Conservation (phyloP, 73 alveolate genomes). For the Diophrys appendiculata region DNA sequence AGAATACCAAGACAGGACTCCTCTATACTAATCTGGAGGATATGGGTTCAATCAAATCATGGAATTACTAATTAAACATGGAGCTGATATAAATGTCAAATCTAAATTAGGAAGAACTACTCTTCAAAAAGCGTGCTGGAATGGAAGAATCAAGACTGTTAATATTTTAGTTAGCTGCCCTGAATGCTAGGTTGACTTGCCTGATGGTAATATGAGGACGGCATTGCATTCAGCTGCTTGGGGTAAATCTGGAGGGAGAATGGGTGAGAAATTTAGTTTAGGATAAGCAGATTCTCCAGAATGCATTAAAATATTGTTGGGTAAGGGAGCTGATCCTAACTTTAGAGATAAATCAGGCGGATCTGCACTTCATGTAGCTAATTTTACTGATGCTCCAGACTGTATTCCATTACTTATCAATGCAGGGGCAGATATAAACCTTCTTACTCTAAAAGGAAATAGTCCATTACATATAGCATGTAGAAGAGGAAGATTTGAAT, state of each 20-base stretch:
- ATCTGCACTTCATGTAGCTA: slow-evolving; percentile 85
- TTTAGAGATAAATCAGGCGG: slow-evolving; percentile 73
- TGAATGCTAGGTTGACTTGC: slow-evolving; percentile 52
- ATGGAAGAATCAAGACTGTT: slow-evolving; percentile 76
- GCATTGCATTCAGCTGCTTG: slow-evolving; percentile 92
- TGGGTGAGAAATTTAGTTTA: slow-evolving; percentile 77
- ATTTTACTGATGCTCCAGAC: slow-evolving; percentile 74
- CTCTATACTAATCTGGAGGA: slow-evolving; percentile 46
- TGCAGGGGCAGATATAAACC: slow-evolving; percentile 52
- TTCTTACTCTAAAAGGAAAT: background rate
- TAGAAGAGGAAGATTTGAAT: slow-evolving; percentile 3
- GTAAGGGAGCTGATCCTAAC: slow-evolving; percentile 80
- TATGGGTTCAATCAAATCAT: slow-evolving; percentile 59
- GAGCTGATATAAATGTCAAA: slow-evolving; percentile 68
- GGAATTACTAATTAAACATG: slow-evolving; percentile 60
- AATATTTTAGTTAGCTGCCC: slow-evolving; percentile 52
- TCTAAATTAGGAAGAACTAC: slow-evolving; percentile 86
- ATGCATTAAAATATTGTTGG: slow-evolving; percentile 74
- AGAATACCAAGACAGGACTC: slow-evolving; percentile 76
- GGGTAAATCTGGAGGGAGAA: slow-evolving; percentile 92
- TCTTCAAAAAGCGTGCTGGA: slow-evolving; percentile 91
- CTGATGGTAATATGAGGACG: slow-evolving; percentile 77
- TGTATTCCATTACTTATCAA: slow-evolving; percentile 70
- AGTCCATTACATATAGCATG: slow-evolving; percentile 16
- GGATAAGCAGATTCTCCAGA: slow-evolving; percentile 82